These are phyloP conservation scores for Tricholoma bakamatsutake DNA, from an alignment of 768 basidiomycete species.

Conservation along the genomic window DNA sequence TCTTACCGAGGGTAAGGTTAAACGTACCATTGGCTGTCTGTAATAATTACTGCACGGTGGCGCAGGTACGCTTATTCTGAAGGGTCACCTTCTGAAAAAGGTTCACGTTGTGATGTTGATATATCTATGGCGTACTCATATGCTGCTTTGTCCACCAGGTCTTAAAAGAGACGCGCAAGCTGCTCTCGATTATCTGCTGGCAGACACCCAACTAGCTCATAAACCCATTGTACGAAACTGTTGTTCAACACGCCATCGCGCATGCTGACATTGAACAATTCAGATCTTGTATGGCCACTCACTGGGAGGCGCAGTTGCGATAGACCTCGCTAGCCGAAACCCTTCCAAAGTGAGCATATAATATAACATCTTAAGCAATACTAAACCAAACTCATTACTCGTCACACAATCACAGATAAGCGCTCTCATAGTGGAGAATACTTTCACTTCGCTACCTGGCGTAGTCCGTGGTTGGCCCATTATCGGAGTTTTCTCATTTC, in stretches of 20 bases:
- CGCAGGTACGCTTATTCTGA: slow-evolving; percentile 73
- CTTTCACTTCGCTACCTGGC: slow-evolving; percentile 75
- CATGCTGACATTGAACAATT: background rate
- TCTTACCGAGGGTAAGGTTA: slow-evolving; percentile 77
- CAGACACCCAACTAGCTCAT: slow-evolving; percentile 49
- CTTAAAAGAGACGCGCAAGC: slow-evolving; percentile 78
- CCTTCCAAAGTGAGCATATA: slow-evolving; percentile 39
- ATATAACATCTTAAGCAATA: background rate
- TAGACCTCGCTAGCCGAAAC: slow-evolving; percentile 74
- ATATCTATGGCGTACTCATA: background rate
- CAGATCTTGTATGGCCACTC: slow-evolving; percentile 70
- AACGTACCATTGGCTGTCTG: background rate
- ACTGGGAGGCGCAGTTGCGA: slow-evolving; percentile 84
- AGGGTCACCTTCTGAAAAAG: slow-evolving; percentile 75
- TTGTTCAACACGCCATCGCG: background rate
- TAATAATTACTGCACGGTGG: background rate
- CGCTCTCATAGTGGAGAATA: slow-evolving; percentile 82
- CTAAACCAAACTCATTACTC: background rate
- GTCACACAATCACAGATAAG: slow-evolving; percentile 36
- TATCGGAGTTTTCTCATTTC: slow-evolving; percentile 59
- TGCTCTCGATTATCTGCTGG: slow-evolving; percentile 59
- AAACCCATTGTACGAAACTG: slow-evolving; percentile 48
- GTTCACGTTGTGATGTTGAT: slow-evolving; percentile 27
- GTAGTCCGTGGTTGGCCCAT: slow-evolving; percentile 65
- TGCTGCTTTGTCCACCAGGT: slow-evolving; percentile 30